phyloP scores from a whole-genome alignment of 2,329 filamentous ascomycete species.

The Xylariales sp. region DNA sequence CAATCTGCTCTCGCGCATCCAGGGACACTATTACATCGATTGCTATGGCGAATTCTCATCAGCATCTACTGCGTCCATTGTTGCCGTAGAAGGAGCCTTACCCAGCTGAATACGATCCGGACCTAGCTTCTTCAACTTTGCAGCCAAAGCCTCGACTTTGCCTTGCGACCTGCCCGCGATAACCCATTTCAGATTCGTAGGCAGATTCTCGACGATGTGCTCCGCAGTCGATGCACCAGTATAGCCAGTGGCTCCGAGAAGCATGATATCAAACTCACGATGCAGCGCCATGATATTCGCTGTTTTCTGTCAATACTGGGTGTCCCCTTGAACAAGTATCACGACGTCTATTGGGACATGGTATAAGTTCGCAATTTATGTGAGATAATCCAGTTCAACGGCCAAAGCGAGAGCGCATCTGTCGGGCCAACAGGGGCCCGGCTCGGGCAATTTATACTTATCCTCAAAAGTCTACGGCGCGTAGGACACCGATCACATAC shows the following conservation, averaged over 20 bases:
- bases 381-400: too few relatives aligned
- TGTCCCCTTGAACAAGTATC: too few relatives aligned
- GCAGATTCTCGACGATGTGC: constrained; percentile 65
- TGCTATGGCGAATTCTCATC: too few relatives aligned
- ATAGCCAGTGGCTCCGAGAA: constrained; percentile 53
- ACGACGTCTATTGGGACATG: too few relatives aligned
- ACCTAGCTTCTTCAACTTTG: constrained; percentile 3
- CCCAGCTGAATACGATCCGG: constrained; percentile 15
- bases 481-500: too few relatives aligned
- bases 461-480: too few relatives aligned
- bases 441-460: too few relatives aligned
- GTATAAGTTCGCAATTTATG: too few relatives aligned
- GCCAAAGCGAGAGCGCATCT: too few relatives aligned
- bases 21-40: constrained; percentile 14
- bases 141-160: constrained; percentile 30
- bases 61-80: too few relatives aligned
- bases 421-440: too few relatives aligned
- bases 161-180: constrained; percentile 74
- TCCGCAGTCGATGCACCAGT: constrained; percentile 75
- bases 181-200: constrained; percentile 81
- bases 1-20: constrained; percentile 11
- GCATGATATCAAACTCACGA: constrained; percentile 7
- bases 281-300: background rate
- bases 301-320: too few relatives aligned
- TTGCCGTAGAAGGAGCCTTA: constrained; percentile 7